Evolutionary conservation across 345 rosid species (phyloP), one percentile per base, ranked within the genome.

Genomic region (Kandelia obovata): DNA sequence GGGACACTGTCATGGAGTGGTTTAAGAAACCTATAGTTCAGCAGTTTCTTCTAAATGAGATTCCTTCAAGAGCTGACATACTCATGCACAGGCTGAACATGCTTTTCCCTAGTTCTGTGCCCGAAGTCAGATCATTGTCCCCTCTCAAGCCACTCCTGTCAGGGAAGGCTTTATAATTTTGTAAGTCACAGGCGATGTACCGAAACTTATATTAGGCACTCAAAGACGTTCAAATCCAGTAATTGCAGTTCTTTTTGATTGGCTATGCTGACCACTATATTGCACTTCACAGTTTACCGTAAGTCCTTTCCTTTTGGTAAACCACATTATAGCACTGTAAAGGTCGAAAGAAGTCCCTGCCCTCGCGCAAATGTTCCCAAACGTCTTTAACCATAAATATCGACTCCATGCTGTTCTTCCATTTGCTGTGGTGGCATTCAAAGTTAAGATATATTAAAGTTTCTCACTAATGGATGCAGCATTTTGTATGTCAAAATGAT

Each of bases 11-110:
- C 5, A 90, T 95, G 97, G 98, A 86, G 68, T 95, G 99, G 99
- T 95, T 89, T 72, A 90, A 92, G 86, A 95, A 95, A 69, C 97
- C 98, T 17, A 89, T 95, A 6, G 99, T 95, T 57, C 98, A 95
- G 71, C 98, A 95, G 78, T 95, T 95, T 80, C 96, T 92, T 56
- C 70, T 96, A 64, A 92, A 96, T 31, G 99, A 96, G 74, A 86
- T 92, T 16, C 96, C 97, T 4, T 90, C 99, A 2, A 83, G 98
- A 17, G 81, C 87, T 30, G 98, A 90, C 76, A 88, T 92, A 73
- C 88, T 96, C 61, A 90, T 96, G 99, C 98, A 92, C 82, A 92
- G 82, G 81, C 81, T 96, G 59, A 92, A 96, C 82, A 84, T 80
- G 8, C 80, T 89, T 39, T 90, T 96, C 78, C 99, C 98, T 8